These are phyloP conservation scores for Omphalotus olearius DNA, from an alignment of 1,284 basidiomycete species.

Conservation along the genomic window DNA sequence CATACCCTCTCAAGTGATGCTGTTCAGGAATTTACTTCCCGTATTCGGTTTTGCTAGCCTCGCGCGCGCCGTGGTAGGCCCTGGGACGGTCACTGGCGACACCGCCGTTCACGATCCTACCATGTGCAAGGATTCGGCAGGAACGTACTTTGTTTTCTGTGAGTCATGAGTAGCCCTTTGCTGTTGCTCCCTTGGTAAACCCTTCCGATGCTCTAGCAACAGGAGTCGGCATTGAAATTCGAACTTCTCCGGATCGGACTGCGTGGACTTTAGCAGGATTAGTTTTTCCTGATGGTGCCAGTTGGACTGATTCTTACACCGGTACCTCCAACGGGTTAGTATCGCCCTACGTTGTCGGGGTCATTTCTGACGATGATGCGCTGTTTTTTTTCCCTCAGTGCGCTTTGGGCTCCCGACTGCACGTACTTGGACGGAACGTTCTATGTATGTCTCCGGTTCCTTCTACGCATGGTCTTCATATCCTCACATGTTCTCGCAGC, in stretches of 20 bases:
- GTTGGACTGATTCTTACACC: slow-evolving; percentile 49
- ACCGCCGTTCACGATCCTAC: slow-evolving; percentile 34
- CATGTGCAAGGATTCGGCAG: slow-evolving; percentile 46
- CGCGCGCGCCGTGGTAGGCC: slow-evolving; percentile 8
- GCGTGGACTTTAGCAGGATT: slow-evolving; percentile 44
- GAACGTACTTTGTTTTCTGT: slow-evolving; percentile 52
- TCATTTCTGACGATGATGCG: not conserved
- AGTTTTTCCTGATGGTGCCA: slow-evolving; percentile 47
- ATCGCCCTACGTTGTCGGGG: not conserved
- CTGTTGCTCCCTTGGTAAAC: not conserved
- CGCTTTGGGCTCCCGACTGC: slow-evolving; percentile 53
- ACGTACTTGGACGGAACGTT: slow-evolving; percentile 41
- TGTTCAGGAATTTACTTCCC: too few relatives aligned
- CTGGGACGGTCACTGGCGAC: slow-evolving; percentile 20
- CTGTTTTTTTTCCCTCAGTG: slow-evolving; percentile 19
- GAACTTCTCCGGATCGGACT: slow-evolving; percentile 46
- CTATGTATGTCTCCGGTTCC: slow-evolving; percentile 28
- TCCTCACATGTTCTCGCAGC: slow-evolving; percentile 20
- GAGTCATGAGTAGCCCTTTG: slow-evolving; percentile 14
- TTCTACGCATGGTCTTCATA: not conserved
- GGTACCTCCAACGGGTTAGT: slow-evolving; percentile 41
- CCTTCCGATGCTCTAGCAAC: slow-evolving; percentile 31
- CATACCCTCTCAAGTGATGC: too few relatives aligned
- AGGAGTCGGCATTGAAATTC: slow-evolving; percentile 45
- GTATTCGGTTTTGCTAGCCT: not conserved